Evolutionary conservation across 169 alveolate genomes (phyloP).

Genomic region (Cryptosporidium bovis): DNA sequence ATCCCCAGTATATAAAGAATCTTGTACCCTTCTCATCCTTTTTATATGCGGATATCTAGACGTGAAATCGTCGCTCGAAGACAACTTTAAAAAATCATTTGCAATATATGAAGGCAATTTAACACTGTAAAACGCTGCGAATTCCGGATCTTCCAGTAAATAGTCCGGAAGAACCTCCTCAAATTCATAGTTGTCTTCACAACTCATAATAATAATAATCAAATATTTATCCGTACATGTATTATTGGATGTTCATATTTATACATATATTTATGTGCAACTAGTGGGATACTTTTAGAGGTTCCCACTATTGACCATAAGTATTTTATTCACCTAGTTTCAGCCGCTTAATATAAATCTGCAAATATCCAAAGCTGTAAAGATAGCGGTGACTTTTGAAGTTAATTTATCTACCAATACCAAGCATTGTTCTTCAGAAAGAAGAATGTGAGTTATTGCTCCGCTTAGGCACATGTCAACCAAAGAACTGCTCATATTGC

Average conservation of each 20-base stretch:
- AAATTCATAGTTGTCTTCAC: background rate
- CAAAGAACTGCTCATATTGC: too few species aligned
- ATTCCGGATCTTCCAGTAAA: constrained; percentile 23
- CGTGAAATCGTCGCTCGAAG: constrained; percentile 18
- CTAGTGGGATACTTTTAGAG: too few species aligned
- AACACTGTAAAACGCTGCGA: constrained; percentile 3
- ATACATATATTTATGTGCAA: too few species aligned
- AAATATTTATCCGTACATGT: too few species aligned
- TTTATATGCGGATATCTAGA: constrained; percentile 41
- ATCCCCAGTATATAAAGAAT: background rate
- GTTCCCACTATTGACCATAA: too few species aligned
- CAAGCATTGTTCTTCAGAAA: constrained; percentile 67
- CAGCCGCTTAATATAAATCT: constrained; percentile 13
- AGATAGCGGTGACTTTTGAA: constrained; percentile 43
- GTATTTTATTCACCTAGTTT: background rate
- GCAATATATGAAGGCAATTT: constrained; percentile 36
- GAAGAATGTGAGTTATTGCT: constrained; percentile 48
- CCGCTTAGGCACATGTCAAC: constrained; percentile 66
- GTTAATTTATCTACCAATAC: constrained; percentile 22
- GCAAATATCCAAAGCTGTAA: constrained; percentile 65
- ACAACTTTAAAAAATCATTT: constrained; percentile 10
- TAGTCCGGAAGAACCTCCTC: constrained; percentile 65
- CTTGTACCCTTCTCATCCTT: constrained; percentile 33
- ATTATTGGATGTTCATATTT: too few species aligned
- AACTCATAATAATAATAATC: background rate